These are phyloP conservation scores for Tulasnella sp. DNA, from an alignment of 768 basidiomycete species.

Conservation along the genomic window DNA sequence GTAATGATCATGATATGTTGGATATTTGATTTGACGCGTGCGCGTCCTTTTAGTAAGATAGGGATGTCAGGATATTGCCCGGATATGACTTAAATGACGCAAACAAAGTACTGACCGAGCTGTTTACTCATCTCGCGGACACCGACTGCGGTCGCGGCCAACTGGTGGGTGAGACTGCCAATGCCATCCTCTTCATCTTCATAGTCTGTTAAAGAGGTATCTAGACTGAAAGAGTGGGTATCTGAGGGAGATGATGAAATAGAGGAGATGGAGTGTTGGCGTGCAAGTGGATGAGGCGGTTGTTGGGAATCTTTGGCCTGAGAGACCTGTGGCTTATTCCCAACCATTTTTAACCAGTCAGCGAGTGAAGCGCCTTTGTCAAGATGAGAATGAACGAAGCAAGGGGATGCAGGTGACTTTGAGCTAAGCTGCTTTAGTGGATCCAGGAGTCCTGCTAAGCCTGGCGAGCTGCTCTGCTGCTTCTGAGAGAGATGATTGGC, in stretches of 20 bases:
- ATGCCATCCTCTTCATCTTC: slow-evolving; percentile 44
- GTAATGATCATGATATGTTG: slow-evolving; percentile 92
- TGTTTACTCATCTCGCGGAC: slow-evolving; percentile 99
- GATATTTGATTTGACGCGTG: slow-evolving; percentile 80
- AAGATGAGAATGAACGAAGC: slow-evolving; percentile 86
- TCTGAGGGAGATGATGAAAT: slow-evolving; percentile 17
- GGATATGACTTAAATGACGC: background rate
- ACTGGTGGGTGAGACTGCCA: slow-evolving; percentile 72
- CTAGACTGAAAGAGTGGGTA: too few species aligned
- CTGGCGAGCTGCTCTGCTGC: background rate
- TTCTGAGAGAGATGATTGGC: background rate
- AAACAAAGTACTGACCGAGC: slow-evolving; percentile 57
- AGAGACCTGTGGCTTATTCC: background rate
- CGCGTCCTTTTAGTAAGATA: slow-evolving; percentile 49
- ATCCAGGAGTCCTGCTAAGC: background rate
- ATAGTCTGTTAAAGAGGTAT: slow-evolving; percentile 21
- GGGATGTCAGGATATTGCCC: background rate
- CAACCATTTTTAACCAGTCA: slow-evolving; percentile 47
- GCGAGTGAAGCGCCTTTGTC: slow-evolving; percentile 67
- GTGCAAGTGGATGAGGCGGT: background rate
- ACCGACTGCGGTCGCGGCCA: slow-evolving; percentile 93
- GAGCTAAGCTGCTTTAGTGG: background rate
- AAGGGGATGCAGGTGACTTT: slow-evolving; percentile 59
- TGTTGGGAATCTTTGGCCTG: slow-evolving; percentile 18
- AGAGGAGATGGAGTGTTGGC: slow-evolving; percentile 16